Evolutionary conservation across 805 yeast species (phyloP).

Genomic region (Komagataella ulmi): DNA sequence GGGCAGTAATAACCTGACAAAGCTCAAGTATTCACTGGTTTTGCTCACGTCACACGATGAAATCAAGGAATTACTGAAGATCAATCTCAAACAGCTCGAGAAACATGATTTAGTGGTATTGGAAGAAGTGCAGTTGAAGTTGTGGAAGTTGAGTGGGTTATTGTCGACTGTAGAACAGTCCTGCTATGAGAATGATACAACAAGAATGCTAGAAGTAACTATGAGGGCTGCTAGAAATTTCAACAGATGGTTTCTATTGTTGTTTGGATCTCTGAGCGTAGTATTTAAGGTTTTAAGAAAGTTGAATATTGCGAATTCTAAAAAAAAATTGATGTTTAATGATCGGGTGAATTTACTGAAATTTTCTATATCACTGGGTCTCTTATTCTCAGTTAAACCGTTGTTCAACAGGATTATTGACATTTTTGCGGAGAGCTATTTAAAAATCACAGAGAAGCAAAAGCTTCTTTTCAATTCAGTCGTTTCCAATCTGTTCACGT

Average conservation of each 20-base stretch:
- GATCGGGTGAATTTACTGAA: background rate
- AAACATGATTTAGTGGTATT: background rate
- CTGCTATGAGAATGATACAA: background rate
- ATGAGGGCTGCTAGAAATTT: background rate
- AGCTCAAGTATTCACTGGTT: background rate
- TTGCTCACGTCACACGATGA: background rate
- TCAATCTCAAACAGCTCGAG: background rate
- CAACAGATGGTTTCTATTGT: background rate
- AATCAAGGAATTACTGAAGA: background rate
- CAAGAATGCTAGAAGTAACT: background rate
- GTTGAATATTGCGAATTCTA: background rate
- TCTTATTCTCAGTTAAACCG: conserved; percentile 7
- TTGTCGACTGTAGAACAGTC: background rate
- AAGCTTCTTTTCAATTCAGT: background rate
- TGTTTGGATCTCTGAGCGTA: background rate
- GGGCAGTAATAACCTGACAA: background rate
- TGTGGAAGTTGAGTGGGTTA: background rate
- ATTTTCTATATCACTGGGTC: conserved; percentile 5
- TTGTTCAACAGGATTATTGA: background rate
- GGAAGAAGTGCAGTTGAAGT: background rate
- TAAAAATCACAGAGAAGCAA: background rate
- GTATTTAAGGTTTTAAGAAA: background rate
- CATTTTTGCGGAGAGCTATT: background rate
- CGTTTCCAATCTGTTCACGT: conserved; percentile 6
- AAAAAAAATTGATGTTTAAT: background rate